Conservation (phyloP, 768 basidiomycete species). For the Candolleomyces efflorescens region DNA sequence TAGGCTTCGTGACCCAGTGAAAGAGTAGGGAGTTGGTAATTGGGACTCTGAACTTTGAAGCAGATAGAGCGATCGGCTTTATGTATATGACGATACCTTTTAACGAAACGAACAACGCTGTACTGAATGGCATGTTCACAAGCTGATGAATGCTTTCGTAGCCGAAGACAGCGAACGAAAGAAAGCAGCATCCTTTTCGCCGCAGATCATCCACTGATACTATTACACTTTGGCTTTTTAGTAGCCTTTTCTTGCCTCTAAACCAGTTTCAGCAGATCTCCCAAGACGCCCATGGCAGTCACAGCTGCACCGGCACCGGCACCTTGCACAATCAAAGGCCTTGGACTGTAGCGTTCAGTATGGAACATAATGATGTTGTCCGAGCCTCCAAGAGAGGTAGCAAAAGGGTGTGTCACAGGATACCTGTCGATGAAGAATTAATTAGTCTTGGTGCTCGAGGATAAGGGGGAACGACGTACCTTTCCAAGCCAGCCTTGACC, state of each 20-base stretch:
- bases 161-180: too few relatives aligned
- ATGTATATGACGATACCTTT: too few relatives aligned
- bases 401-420: slow-evolving; percentile 85
- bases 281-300: slow-evolving; percentile 96
- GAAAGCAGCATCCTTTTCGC: too few relatives aligned
- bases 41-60: too few relatives aligned
- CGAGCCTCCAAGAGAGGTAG: slow-evolving; percentile 91
- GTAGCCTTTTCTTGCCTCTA: slow-evolving; percentile 13
- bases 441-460: neutral
- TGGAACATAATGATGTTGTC: slow-evolving; percentile 99
- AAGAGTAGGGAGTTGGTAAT: too few relatives aligned
- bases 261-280: slow-evolving; percentile 69
- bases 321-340: slow-evolving; percentile 92
- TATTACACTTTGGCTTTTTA: neutral
- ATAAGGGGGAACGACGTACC: slow-evolving; percentile 47
- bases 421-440: slow-evolving; percentile 50
- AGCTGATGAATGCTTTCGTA: too few relatives aligned
- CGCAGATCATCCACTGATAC: too few relatives aligned
- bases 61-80: too few relatives aligned
- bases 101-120: too few relatives aligned
- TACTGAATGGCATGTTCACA: too few relatives aligned
- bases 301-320: slow-evolving; percentile 97
- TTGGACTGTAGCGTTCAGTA: slow-evolving; percentile 82
- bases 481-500: slow-evolving; percentile 86
- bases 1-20: too few relatives aligned